phyloP scores from a whole-genome alignment of 2,329 filamentous ascomycete species.

The Clonostachys byssicola region DNA sequence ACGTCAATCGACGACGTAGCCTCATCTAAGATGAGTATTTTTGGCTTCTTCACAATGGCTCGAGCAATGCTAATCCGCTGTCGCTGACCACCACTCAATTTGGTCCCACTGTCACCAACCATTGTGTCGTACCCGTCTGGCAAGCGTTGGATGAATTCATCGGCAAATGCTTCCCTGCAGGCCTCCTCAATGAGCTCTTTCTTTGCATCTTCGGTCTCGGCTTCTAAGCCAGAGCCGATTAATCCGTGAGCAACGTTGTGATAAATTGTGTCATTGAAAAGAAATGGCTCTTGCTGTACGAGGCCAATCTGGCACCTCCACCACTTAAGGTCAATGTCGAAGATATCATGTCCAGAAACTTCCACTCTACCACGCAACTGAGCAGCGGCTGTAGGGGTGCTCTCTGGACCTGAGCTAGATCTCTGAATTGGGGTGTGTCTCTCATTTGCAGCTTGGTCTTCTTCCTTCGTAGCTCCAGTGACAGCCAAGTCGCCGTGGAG shows the following conservation, averaged over 20 bases:
- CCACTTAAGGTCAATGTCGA: slow-evolving; percentile 33
- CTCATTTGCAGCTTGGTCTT: too few species aligned
- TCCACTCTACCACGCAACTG: too few species aligned
- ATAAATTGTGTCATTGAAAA: slow-evolving; percentile 38
- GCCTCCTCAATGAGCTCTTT: slow-evolving; percentile 67
- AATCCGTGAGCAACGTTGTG: slow-evolving; percentile 20
- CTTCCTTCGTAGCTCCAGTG: slow-evolving; percentile 1
- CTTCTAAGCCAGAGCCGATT: slow-evolving; percentile 25
- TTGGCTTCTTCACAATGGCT: slow-evolving; percentile 61
- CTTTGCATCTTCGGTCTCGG: slow-evolving; percentile 9
- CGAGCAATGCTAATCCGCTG: slow-evolving; percentile 93
- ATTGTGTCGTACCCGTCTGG: slow-evolving; percentile 90
- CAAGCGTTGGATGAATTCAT: slow-evolving; percentile 79
- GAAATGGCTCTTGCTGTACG: slow-evolving; percentile 40
- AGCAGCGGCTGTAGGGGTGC: too few species aligned
- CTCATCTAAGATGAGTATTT: slow-evolving; percentile 84
- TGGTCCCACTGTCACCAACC: slow-evolving; percentile 90
- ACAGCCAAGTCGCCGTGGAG: slow-evolving; percentile 36
- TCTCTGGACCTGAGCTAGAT: too few species aligned
- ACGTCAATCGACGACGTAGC: slow-evolving; percentile 93
- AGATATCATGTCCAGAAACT: slow-evolving; percentile 21
- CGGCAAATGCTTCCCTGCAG: slow-evolving; percentile 89
- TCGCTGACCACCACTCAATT: slow-evolving; percentile 92
- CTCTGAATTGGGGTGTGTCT: too few species aligned
- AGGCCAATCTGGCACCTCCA: slow-evolving; percentile 38